phyloP scores from a whole-genome alignment of 805 yeast species.

The Lipomyces starkeyi region DNA sequence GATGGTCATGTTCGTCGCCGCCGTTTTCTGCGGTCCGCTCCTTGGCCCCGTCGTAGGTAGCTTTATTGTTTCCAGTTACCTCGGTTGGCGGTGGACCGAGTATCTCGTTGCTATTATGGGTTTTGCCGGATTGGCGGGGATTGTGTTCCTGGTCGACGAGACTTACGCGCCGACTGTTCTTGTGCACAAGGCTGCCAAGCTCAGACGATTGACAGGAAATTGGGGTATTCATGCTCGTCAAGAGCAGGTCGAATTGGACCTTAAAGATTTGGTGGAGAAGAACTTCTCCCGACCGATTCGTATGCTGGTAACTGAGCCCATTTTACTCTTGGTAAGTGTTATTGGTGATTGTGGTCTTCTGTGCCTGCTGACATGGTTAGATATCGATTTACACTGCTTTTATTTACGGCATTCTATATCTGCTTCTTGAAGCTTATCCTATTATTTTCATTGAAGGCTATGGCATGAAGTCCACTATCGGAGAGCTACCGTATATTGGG shows the following conservation, averaged over 20 bases:
- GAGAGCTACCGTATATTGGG: conserved; percentile 80
- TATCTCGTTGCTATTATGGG: conserved; percentile 72
- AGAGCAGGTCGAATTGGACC: conserved; percentile 62
- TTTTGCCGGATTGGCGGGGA: conserved; percentile 50
- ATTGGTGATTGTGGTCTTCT: neutral
- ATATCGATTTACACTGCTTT: conserved; percentile 75
- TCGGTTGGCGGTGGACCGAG: conserved; percentile 86
- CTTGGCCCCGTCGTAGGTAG: conserved; percentile 81
- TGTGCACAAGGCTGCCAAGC: conserved; percentile 62
- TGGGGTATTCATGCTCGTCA: conserved; percentile 85
- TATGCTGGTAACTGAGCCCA: conserved; percentile 75
- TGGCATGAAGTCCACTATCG: conserved; percentile 62
- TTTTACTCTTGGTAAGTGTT: conserved; percentile 54
- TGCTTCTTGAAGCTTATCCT: conserved; percentile 78
- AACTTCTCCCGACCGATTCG: conserved; percentile 70
- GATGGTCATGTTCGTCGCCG: conserved; percentile 69
- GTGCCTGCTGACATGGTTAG: neutral
- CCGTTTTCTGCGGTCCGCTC: conserved; percentile 81
- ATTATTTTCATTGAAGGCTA: conserved; percentile 69
- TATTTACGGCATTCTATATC: conserved; percentile 78
- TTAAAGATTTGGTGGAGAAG: conserved; percentile 65
- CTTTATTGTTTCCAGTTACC: conserved; percentile 61
- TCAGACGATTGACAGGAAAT: conserved; percentile 73
- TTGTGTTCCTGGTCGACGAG: conserved; percentile 61
- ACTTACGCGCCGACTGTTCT: conserved; percentile 75